Base-by-base conservation (phyloP, 306 rosid genomes). In the Cyamopsis tetragonoloba region DNA sequence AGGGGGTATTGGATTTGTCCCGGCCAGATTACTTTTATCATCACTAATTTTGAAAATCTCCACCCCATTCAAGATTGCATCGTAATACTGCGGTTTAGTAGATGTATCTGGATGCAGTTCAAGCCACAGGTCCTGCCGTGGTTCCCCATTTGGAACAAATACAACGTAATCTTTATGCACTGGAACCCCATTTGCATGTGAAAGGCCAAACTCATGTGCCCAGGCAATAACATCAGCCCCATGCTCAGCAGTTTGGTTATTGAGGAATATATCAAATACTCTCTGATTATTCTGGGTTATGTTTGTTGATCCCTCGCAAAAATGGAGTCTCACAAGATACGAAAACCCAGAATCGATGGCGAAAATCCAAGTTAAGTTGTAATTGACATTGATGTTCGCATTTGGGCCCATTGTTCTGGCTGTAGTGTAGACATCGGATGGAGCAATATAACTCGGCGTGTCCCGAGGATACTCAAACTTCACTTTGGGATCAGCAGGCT, bases 241-340 rank as follows among this genome's bases (percentile, higher is more conserved):
- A 3, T 9, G 0, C 46, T 11, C 2, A 37, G 95, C 97, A 24
- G 96, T 93, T 72, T 88, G 86, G 66, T 90, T 95, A 35, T 55
- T 54, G 70, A 95, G 72, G 73, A 66, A 86, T 55, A 90, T 81
- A 55, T 82, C 43, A 43, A 95, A 95, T 39, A 85, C 95, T 62
- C 90, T 83, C 56, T 90, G 88, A 77, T 95, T 86, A 5, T 8
- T 0, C 64, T 48, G 62, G 31, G 78, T 75, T 19, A 95, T 74
- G 53, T 35, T 76, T 3, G 69, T 8, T 0, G 80, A 24, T 31
- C 79, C 77, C 84, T 95, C 99, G 66, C 96, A 91, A 69, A 95
- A 90, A 75, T 95, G 96, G 43, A 95, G 96, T 77, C 99, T 82
- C 64, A 88, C 97, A 62, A 95, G 86, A 87, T 90, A 90, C 14